Evolutionary conservation across 495 filamentous ascomycete genomes (phyloP), one percentile per base, ranked within the genome.

Genomic region (Elasticomyces elasticus): DNA sequence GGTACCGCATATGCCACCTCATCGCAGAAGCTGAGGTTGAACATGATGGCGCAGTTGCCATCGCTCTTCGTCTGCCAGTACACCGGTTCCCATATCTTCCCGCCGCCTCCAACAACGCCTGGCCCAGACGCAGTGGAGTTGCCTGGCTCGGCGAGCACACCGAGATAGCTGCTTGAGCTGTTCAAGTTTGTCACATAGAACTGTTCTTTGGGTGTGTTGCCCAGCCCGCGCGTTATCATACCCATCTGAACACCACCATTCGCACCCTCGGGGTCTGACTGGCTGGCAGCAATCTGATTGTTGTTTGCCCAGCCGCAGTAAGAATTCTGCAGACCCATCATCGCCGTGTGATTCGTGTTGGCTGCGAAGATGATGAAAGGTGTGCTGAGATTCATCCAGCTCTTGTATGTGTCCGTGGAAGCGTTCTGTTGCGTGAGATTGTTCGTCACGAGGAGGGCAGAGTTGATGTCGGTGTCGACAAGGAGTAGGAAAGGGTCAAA

Each of bases 1-100:
- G 92, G 92, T 0, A 95, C 92, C 20, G 94, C 84, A 67, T 96
- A 95, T 40, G 89, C 86, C 43, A 91, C 79, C 54, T 92, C 79
- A 49, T 78, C 75, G 72, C 92, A 99, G 67, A 96, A 90, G 2
- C 75, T 67, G 17, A 99, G 80, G 63, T 91, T 80, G 69, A 80
- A 86, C 31, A 99, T 74, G 12, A 99, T 73, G 31, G 82, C 82
- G 68, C 92, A 99, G 66, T 91, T 94, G 42, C 72, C 67, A 40
- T 79, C 81, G 49, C 79, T 67, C 63, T 92, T 90, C 5, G 92
- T 98, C 0, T 67, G 76, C 65, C 95, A 88, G 6, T 66, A 76
- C 47, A 82, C 79, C 19, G 77, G 66, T 24, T 69, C 67, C 71
- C 81, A 95, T 25, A 97, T 77, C 28, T 75, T 75, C 11, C 86